phyloP scores from a whole-genome alignment of 495 filamentous ascomycete species.

The Trichoderma erinaceum region DNA sequence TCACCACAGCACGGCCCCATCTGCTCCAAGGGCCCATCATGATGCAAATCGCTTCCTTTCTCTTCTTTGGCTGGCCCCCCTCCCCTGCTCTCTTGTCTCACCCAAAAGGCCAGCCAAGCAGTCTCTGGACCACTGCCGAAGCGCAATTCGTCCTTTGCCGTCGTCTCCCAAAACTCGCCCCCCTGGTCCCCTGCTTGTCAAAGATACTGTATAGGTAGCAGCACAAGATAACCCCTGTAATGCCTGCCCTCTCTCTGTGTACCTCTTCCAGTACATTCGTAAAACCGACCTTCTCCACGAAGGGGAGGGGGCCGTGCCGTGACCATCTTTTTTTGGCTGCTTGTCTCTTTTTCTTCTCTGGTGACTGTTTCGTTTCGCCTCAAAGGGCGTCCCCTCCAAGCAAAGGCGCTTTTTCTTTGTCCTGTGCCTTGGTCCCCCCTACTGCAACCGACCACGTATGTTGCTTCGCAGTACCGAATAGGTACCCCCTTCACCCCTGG shows the following conservation, averaged over 20 bases:
- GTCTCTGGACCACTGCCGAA: too few relatives aligned
- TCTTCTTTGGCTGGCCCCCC: neutral
- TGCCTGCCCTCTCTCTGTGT: too few relatives aligned
- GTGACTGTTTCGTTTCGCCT: neutral
- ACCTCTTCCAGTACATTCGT: too few relatives aligned
- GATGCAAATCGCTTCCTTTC: conserved; percentile 2
- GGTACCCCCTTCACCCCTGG: neutral
- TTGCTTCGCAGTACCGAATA: neutral
- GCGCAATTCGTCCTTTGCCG: too few relatives aligned
- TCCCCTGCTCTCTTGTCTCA: neutral
- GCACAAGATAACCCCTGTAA: neutral
- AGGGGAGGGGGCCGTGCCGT: too few relatives aligned
- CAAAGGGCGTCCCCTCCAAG: neutral
- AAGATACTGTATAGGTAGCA: too few relatives aligned
- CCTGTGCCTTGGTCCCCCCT: neutral
- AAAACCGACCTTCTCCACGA: too few relatives aligned
- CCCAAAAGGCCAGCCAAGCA: neutral
- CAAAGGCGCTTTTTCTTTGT: neutral
- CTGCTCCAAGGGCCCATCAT: neutral
- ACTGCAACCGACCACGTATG: neutral
- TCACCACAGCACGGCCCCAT: neutral
- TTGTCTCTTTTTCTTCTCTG: neutral
- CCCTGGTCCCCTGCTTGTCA: too few relatives aligned
- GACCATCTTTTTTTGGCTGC: too few relatives aligned
- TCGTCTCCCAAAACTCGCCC: too few relatives aligned